Conservation (phyloP, 2,329 filamentous ascomycete genomes). For the Fusarium oligoseptatum region DNA sequence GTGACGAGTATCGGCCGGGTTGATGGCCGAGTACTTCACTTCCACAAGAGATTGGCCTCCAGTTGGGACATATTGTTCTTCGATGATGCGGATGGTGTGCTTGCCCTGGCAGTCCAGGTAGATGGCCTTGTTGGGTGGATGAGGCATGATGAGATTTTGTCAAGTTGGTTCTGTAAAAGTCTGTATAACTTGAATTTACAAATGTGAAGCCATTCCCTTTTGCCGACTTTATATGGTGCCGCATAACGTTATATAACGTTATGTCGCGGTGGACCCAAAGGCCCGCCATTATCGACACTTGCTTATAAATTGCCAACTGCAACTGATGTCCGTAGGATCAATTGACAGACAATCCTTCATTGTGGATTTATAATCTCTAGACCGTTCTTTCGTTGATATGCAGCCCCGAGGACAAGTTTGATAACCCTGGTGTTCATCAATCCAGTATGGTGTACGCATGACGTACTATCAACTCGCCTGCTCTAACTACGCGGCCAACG, state of each 20-base stretch:
- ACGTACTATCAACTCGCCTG: too few relatives aligned
- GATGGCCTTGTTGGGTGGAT: not conserved
- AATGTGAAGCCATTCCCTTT: not conserved
- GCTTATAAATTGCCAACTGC: not conserved
- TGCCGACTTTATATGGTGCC: not conserved
- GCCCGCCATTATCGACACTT: not conserved
- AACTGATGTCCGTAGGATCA: not conserved
- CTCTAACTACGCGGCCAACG: too few relatives aligned
- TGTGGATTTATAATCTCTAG: not conserved
- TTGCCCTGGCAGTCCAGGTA: constrained; percentile 3
- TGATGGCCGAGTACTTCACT: constrained; percentile 34
- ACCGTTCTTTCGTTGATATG: too few relatives aligned
- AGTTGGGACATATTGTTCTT: constrained; percentile 1
- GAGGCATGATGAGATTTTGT: not conserved
- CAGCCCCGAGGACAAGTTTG: not conserved
- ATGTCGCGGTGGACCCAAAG: not conserved
- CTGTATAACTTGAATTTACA: not conserved
- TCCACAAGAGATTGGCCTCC: constrained; percentile 17
- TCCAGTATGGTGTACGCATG: too few relatives aligned
- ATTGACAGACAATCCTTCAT: not conserved
- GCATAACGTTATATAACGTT: not conserved
- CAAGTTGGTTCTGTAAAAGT: not conserved
- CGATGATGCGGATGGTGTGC: not conserved
- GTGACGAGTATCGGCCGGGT: constrained; percentile 30
- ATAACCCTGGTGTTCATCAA: too few relatives aligned